Evolutionary conservation across 306 rosid species (phyloP).

Genomic region (Geum urbanum): DNA sequence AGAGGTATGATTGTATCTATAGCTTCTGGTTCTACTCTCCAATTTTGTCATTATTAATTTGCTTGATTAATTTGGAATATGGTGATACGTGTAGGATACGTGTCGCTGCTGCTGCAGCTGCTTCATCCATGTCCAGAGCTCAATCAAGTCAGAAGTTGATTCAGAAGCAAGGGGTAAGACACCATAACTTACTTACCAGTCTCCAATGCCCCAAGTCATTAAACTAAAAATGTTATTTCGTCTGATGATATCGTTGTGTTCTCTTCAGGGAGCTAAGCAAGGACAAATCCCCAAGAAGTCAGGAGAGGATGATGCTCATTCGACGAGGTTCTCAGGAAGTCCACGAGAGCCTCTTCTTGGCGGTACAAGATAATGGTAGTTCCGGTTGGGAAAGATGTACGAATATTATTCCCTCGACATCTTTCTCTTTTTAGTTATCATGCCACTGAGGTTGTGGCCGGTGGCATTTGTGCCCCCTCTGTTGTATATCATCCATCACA

Average conservation of each 20-base stretch:
- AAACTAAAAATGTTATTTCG: neutral
- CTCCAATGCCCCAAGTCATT: neutral
- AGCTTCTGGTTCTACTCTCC: neutral
- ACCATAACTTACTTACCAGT: constrained; percentile 11
- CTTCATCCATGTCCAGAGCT: constrained; percentile 43
- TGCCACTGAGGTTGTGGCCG: neutral
- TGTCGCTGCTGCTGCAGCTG: constrained; percentile 56
- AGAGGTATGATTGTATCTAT: constrained; percentile 39
- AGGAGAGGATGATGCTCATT: constrained; percentile 28
- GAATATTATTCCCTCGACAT: neutral
- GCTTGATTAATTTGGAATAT: constrained; percentile 23
- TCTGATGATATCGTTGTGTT: constrained; percentile 20
- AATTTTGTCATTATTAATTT: neutral
- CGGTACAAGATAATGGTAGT: constrained; percentile 21
- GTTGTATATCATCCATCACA: neutral
- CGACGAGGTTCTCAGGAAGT: constrained; percentile 27
- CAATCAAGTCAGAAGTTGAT: constrained; percentile 42
- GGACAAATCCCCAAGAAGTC: constrained; percentile 32
- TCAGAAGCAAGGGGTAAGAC: constrained; percentile 43
- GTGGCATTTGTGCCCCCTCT: neutral
- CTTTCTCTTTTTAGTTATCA: neutral
- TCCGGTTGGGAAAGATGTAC: constrained; percentile 1
- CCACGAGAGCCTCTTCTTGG: constrained; percentile 25
- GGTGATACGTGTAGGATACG: constrained; percentile 38
- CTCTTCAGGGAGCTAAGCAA: constrained; percentile 50